phyloP scores from a whole-genome alignment of 108 stramenopile genomes.

The Aurantiochytrium sp. region DNA sequence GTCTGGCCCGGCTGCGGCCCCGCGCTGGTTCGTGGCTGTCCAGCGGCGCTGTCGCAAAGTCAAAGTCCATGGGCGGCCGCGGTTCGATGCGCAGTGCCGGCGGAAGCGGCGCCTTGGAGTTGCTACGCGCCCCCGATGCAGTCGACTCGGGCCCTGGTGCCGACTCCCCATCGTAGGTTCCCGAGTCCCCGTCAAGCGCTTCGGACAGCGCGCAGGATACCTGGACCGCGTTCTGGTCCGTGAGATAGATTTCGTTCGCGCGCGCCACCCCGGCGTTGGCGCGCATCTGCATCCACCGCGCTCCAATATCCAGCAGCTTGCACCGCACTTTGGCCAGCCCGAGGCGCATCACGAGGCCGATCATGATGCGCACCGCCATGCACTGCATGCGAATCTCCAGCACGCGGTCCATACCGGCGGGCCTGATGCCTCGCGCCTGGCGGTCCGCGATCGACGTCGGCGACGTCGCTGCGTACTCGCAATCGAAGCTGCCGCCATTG shows the following conservation, averaged over 20 bases:
- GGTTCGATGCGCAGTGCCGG: neutral
- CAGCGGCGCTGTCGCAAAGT: too few species aligned
- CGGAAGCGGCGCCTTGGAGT: neutral
- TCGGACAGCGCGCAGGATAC: neutral
- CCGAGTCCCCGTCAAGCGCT: neutral
- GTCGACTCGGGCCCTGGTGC: too few species aligned
- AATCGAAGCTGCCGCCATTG: neutral
- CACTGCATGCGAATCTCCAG: neutral
- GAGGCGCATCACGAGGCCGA: neutral
- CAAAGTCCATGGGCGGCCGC: neutral
- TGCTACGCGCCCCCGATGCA: too few species aligned
- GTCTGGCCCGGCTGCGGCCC: neutral
- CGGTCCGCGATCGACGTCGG: neutral
- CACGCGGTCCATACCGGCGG: neutral
- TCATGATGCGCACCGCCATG: neutral
- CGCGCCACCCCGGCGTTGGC: neutral
- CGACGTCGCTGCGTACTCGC: neutral
- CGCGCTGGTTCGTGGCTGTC: neutral
- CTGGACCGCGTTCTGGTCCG: neutral
- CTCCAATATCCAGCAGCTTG: neutral
- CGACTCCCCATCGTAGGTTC: too few species aligned
- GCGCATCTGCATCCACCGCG: neutral
- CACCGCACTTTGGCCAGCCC: neutral
- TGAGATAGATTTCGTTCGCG: neutral
- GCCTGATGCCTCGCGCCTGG: neutral